Evolutionary conservation across 2,329 filamentous ascomycete species (phyloP).

Genomic region (Colletotrichum sp.): DNA sequence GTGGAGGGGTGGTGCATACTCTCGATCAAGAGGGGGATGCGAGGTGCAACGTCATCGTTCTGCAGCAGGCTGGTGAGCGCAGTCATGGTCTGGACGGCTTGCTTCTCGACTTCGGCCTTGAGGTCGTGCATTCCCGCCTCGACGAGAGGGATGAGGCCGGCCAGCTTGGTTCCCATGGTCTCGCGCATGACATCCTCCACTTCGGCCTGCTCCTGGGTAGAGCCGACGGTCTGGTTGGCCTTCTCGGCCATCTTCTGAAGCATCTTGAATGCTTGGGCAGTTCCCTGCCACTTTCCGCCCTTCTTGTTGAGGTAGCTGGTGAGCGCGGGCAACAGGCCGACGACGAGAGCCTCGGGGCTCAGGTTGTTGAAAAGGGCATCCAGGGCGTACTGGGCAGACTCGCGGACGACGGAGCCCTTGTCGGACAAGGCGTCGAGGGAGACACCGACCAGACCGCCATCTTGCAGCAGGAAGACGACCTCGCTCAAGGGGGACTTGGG

Average conservation of each 20-base stretch:
- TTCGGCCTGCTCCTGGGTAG: slow-evolving; percentile 79
- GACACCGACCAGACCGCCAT: slow-evolving; percentile 72
- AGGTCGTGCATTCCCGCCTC: slow-evolving; percentile 96
- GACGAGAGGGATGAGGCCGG: slow-evolving; percentile 86
- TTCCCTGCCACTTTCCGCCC: slow-evolving; percentile 97
- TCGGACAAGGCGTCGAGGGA: slow-evolving; percentile 88
- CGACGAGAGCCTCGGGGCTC: slow-evolving; percentile 81
- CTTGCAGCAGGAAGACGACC: slow-evolving; percentile 80
- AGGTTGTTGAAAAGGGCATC: slow-evolving; percentile 85
- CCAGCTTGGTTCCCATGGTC: slow-evolving; percentile 86
- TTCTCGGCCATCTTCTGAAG: slow-evolving; percentile 95
- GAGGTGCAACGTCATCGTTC: slow-evolving; percentile 94
- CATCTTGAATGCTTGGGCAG: slow-evolving; percentile 82
- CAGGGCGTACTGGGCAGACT: slow-evolving; percentile 92
- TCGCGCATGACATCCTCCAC: slow-evolving; percentile 91
- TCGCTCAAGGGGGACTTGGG: slow-evolving; percentile 79
- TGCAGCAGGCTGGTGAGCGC: slow-evolving; percentile 87
- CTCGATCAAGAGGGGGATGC: slow-evolving; percentile 90
- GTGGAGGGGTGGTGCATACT: slow-evolving; percentile 94
- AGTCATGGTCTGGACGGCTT: slow-evolving; percentile 90
- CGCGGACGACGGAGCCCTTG: slow-evolving; percentile 86
- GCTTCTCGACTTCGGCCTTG: slow-evolving; percentile 87
- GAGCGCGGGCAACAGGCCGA: slow-evolving; percentile 80
- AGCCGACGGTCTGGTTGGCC: slow-evolving; percentile 82
- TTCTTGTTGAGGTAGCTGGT: slow-evolving; percentile 78